Evolutionary conservation across 768 basidiomycete genomes (phyloP).

Genomic region (Crassisporium funariophilum): DNA sequence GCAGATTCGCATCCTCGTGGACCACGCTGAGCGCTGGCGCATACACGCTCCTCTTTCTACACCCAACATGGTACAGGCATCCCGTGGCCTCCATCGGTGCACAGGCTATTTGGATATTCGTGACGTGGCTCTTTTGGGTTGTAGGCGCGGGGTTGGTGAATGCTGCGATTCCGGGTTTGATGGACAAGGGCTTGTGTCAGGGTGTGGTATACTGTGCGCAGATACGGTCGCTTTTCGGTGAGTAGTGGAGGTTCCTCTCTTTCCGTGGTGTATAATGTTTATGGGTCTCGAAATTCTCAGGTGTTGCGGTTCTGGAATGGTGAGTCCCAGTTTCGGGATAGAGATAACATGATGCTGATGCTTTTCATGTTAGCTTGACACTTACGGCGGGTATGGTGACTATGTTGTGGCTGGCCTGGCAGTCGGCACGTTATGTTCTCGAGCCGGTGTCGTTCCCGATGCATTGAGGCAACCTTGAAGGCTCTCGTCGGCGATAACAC

Average conservation of each 20-base stretch:
- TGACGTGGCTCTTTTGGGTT: constrained; percentile 65
- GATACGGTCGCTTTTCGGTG: constrained; percentile 56
- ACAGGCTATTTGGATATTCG: constrained; percentile 58
- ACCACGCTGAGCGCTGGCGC: constrained; percentile 53
- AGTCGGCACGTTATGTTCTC: constrained; percentile 39
- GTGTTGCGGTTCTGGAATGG: constrained; percentile 56
- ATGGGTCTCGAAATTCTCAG: constrained; percentile 21
- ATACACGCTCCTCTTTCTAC: constrained; percentile 60
- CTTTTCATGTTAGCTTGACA: constrained; percentile 37
- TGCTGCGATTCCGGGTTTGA: constrained; percentile 46
- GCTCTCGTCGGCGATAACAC: background rate
- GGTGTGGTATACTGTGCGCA: constrained; percentile 57
- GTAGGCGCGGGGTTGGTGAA: constrained; percentile 56
- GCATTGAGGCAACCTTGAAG: constrained; percentile 5
- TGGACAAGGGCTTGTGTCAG: constrained; percentile 43
- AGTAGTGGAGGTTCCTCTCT: constrained; percentile 3
- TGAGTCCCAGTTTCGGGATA: constrained; percentile 25
- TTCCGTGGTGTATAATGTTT: background rate
- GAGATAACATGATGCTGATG: background rate
- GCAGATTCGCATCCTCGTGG: constrained; percentile 63
- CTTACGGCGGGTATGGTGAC: constrained; percentile 50
- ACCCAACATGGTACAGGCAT: constrained; percentile 57
- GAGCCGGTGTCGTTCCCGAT: constrained; percentile 12
- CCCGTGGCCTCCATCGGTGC: constrained; percentile 58
- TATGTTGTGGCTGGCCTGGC: constrained; percentile 55